A percentile compares a stretch with the other conserved stretches of the same genome.
These are phyloP conservation scores for Fomitopsis pulvina DNA, from an alignment of 768 basidiomycete genomes.

Conservation along the genomic window DNA sequence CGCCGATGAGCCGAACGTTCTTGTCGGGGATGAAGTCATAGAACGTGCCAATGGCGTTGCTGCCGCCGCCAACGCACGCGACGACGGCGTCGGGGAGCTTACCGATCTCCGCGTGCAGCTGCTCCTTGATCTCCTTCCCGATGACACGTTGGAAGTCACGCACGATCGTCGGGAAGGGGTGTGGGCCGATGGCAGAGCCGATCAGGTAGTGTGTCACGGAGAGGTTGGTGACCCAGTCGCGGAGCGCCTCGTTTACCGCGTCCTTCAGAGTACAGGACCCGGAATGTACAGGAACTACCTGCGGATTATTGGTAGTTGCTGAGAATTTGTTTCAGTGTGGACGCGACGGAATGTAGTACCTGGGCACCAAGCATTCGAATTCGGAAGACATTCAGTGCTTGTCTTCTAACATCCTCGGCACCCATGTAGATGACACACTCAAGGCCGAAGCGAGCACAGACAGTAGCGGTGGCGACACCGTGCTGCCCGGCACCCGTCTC, in stretches of 20 bases:
- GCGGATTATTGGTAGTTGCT: background rate
- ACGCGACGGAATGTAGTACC: conserved; percentile 29
- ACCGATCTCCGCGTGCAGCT: conserved; percentile 62
- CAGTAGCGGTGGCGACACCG: conserved; percentile 97
- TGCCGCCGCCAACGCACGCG: conserved; percentile 96
- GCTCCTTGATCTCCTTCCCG: conserved; percentile 88
- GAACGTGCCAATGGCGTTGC: conserved; percentile 97
- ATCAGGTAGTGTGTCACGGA: conserved; percentile 94
- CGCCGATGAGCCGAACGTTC: conserved; percentile 80
- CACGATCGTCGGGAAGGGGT: conserved; percentile 98
- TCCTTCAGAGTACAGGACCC: conserved; percentile 96
- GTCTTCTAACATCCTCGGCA: conserved; percentile 91
- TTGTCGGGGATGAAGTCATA: conserved; percentile 93
- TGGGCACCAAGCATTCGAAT: conserved; percentile 97
- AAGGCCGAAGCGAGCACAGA: conserved; percentile 93
- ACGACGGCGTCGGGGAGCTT: conserved; percentile 93
- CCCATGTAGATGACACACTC: conserved; percentile 99
- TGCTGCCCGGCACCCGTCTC: conserved; percentile 99
- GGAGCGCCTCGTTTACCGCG: conserved; percentile 96
- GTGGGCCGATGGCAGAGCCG: conserved; percentile 95
- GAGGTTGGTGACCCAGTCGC: conserved; percentile 98
- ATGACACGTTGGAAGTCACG: conserved; percentile 97
- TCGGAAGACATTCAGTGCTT: conserved; percentile 95
- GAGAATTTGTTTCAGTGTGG: background rate
- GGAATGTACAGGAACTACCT: conserved; percentile 92